A percentile compares a stretch with the other conserved stretches of the same genome.
Conservation (phyloP, 768 basidiomycete genomes). For the Omphalotus guepiniiformis region DNA sequence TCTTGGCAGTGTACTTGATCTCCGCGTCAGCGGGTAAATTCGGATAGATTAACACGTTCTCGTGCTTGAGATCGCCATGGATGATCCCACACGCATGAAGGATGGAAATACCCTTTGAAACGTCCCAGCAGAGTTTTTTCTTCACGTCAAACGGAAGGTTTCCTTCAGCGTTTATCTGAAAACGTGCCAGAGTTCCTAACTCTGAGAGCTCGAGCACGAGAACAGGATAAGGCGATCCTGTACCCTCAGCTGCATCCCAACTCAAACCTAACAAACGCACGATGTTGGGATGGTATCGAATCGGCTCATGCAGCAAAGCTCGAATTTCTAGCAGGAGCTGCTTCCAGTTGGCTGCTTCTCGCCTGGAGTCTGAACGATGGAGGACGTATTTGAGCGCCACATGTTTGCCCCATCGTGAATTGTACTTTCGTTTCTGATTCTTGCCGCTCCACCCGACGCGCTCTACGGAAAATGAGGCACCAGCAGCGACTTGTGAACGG, state of each 20-base stretch:
- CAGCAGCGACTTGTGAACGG: background rate
- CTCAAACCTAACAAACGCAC: conserved; percentile 8
- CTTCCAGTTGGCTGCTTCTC: conserved; percentile 1
- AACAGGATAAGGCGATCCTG: conserved; percentile 4
- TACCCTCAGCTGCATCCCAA: conserved; percentile 7
- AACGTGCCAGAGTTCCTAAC: conserved; percentile 7
- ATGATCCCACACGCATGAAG: conserved; percentile 12
- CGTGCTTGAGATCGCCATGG: conserved; percentile 13
- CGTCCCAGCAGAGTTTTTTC: conserved; percentile 11
- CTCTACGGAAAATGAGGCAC: background rate
- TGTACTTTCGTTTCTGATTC: conserved; percentile 1
- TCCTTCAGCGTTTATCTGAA: background rate
- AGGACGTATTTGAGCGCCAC: conserved; percentile 8
- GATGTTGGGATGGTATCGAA: conserved; percentile 13
- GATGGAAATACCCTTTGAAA: conserved; percentile 11
- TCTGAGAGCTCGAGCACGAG: conserved; percentile 11
- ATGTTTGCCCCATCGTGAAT: conserved; percentile 3
- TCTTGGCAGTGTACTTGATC: conserved; percentile 7
- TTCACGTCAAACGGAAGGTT: conserved; percentile 6
- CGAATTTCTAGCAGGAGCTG: conserved; percentile 12
- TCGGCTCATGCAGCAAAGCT: conserved; percentile 9
- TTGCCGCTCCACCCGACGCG: background rate
- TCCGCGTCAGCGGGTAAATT: conserved; percentile 4
- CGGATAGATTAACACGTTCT: conserved; percentile 12
- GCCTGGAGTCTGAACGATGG: background rate